Conservation (phyloP, 2,329 filamentous ascomycete genomes). For the Scytalidium sp. region DNA sequence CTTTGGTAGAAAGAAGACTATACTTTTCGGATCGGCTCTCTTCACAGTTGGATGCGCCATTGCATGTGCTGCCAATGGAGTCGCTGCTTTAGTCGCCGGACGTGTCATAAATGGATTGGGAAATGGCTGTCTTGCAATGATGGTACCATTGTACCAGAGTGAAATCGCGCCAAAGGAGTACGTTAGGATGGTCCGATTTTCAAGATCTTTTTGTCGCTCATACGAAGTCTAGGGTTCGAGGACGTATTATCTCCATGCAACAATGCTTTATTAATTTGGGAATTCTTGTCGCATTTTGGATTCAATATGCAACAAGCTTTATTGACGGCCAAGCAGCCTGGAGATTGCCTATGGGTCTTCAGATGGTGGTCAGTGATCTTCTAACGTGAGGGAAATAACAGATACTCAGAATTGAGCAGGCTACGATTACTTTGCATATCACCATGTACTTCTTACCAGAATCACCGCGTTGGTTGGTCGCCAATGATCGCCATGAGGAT, state of each 20-base stretch:
- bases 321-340: slow-evolving; percentile 14
- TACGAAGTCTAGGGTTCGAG: slow-evolving; percentile 13
- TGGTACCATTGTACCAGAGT: slow-evolving; percentile 8
- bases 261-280: slow-evolving; percentile 22
- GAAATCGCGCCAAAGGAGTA: slow-evolving; percentile 12
- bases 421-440: slow-evolving; percentile 1
- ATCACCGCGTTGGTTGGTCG: slow-evolving; percentile 52
- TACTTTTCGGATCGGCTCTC: slow-evolving; percentile 38
- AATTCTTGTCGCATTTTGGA: slow-evolving; percentile 20
- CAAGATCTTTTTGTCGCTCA: not conserved
- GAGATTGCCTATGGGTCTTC: slow-evolving; percentile 26
- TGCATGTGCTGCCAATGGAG: slow-evolving; percentile 16
- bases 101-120: slow-evolving; percentile 26
- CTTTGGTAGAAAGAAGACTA: slow-evolving; percentile 39
- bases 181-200: not conserved
- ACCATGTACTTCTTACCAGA: slow-evolving; percentile 48
- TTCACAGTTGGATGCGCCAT: slow-evolving; percentile 39
- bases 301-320: slow-evolving; percentile 3
- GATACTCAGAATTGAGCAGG: not conserved
- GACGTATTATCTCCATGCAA: slow-evolving; percentile 20
- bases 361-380: slow-evolving; percentile 8
- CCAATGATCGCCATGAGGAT: slow-evolving; percentile 52
- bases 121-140: slow-evolving; percentile 11
- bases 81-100: slow-evolving; percentile 23
- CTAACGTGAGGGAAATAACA: not conserved